Evolutionary conservation across 768 basidiomycete genomes (phyloP), one percentile per base, ranked within the genome.

Genomic region (Auricularia cornea): DNA sequence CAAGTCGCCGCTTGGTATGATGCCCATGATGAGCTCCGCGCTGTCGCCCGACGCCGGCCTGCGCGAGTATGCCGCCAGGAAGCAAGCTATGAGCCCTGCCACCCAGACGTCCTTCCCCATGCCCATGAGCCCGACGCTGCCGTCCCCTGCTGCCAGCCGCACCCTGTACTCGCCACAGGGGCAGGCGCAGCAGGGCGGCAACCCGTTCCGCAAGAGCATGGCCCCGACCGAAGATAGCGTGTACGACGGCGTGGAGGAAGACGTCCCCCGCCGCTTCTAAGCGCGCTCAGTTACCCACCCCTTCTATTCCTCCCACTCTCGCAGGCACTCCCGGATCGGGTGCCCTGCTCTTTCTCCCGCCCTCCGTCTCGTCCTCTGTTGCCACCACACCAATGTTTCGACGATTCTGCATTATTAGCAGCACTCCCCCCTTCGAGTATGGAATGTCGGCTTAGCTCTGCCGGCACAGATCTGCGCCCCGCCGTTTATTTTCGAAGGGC

Each of bases 1-100:
- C 56, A 63, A 72, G 59, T 79, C 82, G 29, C 81, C 63, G 57
- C 65, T 72, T 56, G 70, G 70, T 18, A 68, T 70, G 33, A 64
- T 66, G 75, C 74, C 76, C 12, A 80, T 80, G 77, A 29, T 57
- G 54, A 26, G 26, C 54, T 57, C 54, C 18, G 14, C 23, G 16
- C 28, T 57, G 26, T 57, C 54, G 28, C 54, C 54, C 2, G 54
- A 57, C 26, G 54, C 14, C 6, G 18, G 26, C 16, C 26, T 57
- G 1, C 54, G 54, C 54, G 26, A 31, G 28, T 57, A 57, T 20
- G 54, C 54, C 10, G 26, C 54, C 26, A 57, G 26, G 54, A 31
- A 31, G 54, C 54, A 29, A 11, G 16, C 54, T 20, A 57, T 57
- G 18, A 57, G 30, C 54, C 12, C 28, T 10, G 54, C 54, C 18